phyloP scores from a whole-genome alignment of 2,329 filamentous ascomycete genomes.

The Pseudofabraea citricarpa region DNA sequence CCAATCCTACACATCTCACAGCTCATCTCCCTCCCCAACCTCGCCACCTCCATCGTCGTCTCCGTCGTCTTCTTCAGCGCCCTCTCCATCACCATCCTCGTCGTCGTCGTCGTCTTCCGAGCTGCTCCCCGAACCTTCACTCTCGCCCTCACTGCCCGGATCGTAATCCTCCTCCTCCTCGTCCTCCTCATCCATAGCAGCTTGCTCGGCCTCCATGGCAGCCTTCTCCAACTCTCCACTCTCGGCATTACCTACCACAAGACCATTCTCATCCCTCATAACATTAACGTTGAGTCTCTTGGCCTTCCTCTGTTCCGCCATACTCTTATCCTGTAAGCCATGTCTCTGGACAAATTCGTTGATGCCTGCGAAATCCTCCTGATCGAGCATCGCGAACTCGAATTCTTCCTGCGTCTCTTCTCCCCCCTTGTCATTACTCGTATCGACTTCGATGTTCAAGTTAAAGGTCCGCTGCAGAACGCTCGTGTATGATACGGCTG shows the following conservation, averaged over 20 bases:
- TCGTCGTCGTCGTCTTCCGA: conserved; percentile 39
- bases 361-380: conserved; percentile 61
- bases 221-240: conserved; percentile 27
- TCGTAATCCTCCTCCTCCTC: conserved; percentile 66
- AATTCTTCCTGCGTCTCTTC: conserved; percentile 50
- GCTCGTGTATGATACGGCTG: conserved; percentile 61
- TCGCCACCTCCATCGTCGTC: conserved; percentile 10
- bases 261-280: conserved; percentile 35
- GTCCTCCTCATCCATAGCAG: conserved; percentile 52
- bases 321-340: conserved; percentile 59
- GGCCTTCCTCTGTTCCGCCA: conserved; percentile 63
- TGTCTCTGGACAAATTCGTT: conserved; percentile 59
- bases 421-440: conserved; percentile 36
- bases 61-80: conserved; percentile 15
- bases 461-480: conserved; percentile 67
- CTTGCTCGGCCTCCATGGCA: conserved; percentile 30
- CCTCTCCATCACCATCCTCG: conserved; percentile 35
- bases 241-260: conserved; percentile 34
- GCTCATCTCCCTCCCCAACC: conserved; percentile 11
- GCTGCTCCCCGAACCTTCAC: conserved; percentile 48
- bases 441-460: conserved; percentile 53
- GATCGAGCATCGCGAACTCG: conserved; percentile 66
- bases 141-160: conserved; percentile 47
- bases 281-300: conserved; percentile 56
- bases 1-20: neutral